phyloP scores from a whole-genome alignment of 179 eudicot genomes.

The Sideroxylon spinosum region DNA sequence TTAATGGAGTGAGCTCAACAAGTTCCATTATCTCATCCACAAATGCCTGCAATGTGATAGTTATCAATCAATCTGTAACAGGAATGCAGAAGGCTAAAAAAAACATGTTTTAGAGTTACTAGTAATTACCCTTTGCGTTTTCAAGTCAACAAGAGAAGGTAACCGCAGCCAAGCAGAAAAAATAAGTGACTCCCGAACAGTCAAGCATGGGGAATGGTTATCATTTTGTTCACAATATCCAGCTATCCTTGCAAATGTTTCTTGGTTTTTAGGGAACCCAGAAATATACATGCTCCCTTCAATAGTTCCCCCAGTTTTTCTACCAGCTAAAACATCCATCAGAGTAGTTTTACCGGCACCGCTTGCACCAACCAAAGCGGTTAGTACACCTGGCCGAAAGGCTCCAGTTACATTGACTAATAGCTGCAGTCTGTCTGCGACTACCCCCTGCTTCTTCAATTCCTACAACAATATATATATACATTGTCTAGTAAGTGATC shows the following conservation, averaged over 20 bases:
- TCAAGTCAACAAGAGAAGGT: slow-evolving; percentile 47
- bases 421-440: slow-evolving; percentile 54
- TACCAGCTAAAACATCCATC: slow-evolving; percentile 91
- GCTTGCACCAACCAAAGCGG: slow-evolving; percentile 87
- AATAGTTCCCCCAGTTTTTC: slow-evolving; percentile 88
- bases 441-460: slow-evolving; percentile 60
- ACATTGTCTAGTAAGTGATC: neutral
- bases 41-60: slow-evolving; percentile 46
- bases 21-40: slow-evolving; percentile 89
- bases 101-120: neutral
- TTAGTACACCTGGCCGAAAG: slow-evolving; percentile 84
- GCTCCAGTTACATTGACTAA: slow-evolving; percentile 68
- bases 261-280: slow-evolving; percentile 84
- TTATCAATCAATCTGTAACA: neutral
- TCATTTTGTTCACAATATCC: slow-evolving; percentile 94
- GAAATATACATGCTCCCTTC: slow-evolving; percentile 68
- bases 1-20: slow-evolving; percentile 70
- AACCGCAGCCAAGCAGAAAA: slow-evolving; percentile 89
- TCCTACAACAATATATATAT: slow-evolving; percentile 42
- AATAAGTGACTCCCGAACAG: slow-evolving; percentile 69
- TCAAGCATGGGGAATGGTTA: slow-evolving; percentile 84
- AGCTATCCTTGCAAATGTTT: slow-evolving; percentile 81
- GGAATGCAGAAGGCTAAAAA: neutral
- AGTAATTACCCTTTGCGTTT: slow-evolving; percentile 51
- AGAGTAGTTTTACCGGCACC: slow-evolving; percentile 98